phyloP scores from a whole-genome alignment of 768 basidiomycete species.

The Rhodotorula graminis region DNA sequence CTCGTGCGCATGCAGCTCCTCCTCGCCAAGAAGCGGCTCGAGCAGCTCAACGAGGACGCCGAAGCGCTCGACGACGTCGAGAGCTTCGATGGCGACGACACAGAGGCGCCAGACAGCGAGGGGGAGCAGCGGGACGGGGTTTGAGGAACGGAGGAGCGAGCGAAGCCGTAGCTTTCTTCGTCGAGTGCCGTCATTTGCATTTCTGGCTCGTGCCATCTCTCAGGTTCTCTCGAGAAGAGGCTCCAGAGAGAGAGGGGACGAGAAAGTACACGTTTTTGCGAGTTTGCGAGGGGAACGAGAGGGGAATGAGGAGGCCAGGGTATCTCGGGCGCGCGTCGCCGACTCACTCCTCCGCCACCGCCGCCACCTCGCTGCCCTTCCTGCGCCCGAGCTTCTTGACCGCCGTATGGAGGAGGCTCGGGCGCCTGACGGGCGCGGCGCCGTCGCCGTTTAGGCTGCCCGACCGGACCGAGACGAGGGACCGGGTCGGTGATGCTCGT shows the following conservation, averaged over 20 bases:
- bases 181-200: no score
- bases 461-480: not conserved
- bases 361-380: not conserved
- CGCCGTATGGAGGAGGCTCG: slow-evolving; percentile 4
- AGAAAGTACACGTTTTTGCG: no score
- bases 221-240: no score
- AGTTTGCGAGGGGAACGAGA: not conserved
- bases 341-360: not conserved
- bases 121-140: no score
- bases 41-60: not conserved
- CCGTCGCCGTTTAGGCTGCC: not conserved
- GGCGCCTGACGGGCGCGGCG: not conserved
- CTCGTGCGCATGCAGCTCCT: not conserved
- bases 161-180: no score
- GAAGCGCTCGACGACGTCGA: not conserved
- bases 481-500: not conserved
- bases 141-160: no score
- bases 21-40: not conserved
- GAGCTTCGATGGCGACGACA: not conserved
- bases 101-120: no score
- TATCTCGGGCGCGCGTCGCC: not conserved
- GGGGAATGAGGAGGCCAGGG: not conserved
- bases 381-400: slow-evolving; percentile 12
- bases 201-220: no score
- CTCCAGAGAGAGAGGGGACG: no score